A percentile compares a stretch with the other conserved stretches of the same genome.
These are phyloP conservation scores for Bacidia rubella DNA, from an alignment of 495 filamentous ascomycete genomes.

Conservation along the genomic window DNA sequence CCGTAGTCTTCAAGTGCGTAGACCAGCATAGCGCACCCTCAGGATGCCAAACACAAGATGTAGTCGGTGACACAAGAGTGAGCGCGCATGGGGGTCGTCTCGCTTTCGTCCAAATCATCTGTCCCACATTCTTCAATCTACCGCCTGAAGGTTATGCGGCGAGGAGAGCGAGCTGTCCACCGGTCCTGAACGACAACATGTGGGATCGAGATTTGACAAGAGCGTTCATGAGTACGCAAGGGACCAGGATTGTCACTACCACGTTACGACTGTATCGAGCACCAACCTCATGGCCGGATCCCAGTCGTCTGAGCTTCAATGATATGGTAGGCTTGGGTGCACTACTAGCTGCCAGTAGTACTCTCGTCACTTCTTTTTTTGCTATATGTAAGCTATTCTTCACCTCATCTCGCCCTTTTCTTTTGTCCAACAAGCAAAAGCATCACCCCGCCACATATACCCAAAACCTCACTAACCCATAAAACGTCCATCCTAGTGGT, in stretches of 20 bases:
- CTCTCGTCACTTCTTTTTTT: not conserved
- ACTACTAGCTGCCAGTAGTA: not conserved
- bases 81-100: not conserved
- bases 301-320: not conserved
- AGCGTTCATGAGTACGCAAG: not conserved
- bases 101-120: not conserved
- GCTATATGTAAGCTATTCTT: not conserved
- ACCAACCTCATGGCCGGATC: not conserved
- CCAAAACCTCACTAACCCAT: too few species aligned
- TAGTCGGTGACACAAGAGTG: not conserved
- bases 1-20: not conserved
- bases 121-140: not conserved
- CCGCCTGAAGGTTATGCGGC: not conserved
- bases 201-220: not conserved
- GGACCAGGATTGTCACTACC: not conserved
- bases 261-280: not conserved
- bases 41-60: not conserved
- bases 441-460: not conserved
- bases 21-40: not conserved
- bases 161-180: not conserved
- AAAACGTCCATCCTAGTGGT: too few species aligned
- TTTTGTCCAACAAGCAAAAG: not conserved
- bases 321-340: not conserved
- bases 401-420: too few species aligned
- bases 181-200: not conserved